Conservation (phyloP, 2,329 filamentous ascomycete genomes). For the Podosphaera fusca region DNA sequence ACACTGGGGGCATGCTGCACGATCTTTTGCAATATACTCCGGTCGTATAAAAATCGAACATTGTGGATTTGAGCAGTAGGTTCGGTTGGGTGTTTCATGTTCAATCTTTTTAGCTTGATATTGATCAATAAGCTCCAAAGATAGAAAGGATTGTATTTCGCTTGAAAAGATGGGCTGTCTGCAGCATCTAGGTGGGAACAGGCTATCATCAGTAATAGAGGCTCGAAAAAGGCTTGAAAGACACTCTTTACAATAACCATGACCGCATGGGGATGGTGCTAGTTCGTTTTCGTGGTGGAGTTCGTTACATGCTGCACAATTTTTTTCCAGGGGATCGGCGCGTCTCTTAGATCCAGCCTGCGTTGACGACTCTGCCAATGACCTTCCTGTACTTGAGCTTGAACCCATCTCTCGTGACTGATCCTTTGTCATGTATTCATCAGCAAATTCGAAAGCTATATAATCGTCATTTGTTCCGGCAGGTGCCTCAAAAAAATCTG, state of each 20-base stretch:
- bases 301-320: constrained; percentile 7
- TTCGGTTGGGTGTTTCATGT: constrained; percentile 22
- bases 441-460: no score
- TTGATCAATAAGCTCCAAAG: constrained; percentile 13
- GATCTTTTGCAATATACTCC: constrained; percentile 13
- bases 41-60: constrained; percentile 26
- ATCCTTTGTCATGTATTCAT: no score
- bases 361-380: constrained; percentile 2
- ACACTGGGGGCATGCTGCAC: constrained; percentile 23
- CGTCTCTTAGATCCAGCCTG: constrained; percentile 1
- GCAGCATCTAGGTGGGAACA: constrained; percentile 34
- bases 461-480: no score
- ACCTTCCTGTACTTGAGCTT: not conserved
- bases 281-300: constrained; percentile 4
- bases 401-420: no score
- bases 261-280: constrained; percentile 17
- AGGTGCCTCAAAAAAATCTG: no score
- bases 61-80: constrained; percentile 23
- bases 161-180: constrained; percentile 18
- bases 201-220: constrained; percentile 23
- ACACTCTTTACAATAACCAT: constrained; percentile 29
- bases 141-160: constrained; percentile 17
- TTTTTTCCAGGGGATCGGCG: not conserved
- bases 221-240: constrained; percentile 21
- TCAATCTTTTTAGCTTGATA: constrained; percentile 26